A percentile compares a stretch with the other conserved stretches of the same genome.
phyloP scores from a whole-genome alignment of 2,329 filamentous ascomycete genomes.

The Aspergillus melleus region DNA sequence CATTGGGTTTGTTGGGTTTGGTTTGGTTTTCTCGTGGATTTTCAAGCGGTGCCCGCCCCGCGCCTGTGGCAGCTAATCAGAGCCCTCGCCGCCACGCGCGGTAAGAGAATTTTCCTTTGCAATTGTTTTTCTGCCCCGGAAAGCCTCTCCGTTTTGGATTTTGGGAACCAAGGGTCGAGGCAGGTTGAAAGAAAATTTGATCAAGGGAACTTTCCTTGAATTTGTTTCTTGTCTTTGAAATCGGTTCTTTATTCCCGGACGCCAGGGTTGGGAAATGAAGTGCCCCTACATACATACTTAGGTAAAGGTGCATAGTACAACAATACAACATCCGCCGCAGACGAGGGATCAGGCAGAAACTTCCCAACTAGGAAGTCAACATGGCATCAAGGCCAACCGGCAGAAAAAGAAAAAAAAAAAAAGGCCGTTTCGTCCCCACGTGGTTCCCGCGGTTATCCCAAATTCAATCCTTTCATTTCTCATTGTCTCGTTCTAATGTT shows the following conservation, averaged over 20 bases:
- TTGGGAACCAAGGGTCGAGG: neutral
- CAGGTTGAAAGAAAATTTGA: neutral
- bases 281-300: too few relatives aligned
- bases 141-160: neutral
- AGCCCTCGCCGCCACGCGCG: conserved; percentile 24
- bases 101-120: conserved; percentile 22
- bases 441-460: neutral
- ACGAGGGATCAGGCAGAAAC: neutral
- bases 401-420: neutral
- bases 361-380: neutral
- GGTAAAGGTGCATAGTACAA: too few relatives aligned
- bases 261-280: too few relatives aligned
- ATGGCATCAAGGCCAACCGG: neutral
- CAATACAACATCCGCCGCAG: neutral
- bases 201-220: too few relatives aligned
- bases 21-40: conserved; percentile 25
- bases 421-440: neutral
- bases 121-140: conserved; percentile 7
- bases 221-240: too few relatives aligned
- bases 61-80: conserved; percentile 28
- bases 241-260: neutral
- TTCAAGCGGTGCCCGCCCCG: conserved; percentile 26
- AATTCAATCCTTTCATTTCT: neutral
- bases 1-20: conserved; percentile 25
- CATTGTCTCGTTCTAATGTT: too few relatives aligned